Evolutionary conservation across 495 filamentous ascomycete genomes (phyloP).

Genomic region (Daldinia caldariorum): DNA sequence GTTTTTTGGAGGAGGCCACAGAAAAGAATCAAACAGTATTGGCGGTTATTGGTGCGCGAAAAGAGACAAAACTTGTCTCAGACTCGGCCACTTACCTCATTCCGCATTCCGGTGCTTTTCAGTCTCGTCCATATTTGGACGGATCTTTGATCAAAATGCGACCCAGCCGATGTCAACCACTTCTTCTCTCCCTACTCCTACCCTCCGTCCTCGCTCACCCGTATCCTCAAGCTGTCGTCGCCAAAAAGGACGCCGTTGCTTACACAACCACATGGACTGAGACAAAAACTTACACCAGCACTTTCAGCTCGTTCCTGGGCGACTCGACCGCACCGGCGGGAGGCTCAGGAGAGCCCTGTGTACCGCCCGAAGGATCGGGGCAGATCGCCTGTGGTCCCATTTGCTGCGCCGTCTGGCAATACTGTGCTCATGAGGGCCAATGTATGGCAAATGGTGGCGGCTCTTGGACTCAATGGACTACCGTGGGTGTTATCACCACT

Average conservation of each 20-base stretch:
- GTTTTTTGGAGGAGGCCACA: conserved; percentile 31
- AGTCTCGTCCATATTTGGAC: conserved; percentile 25
- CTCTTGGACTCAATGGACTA: conserved; percentile 50
- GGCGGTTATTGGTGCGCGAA: conserved; percentile 16
- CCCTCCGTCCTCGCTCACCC: conserved; percentile 54
- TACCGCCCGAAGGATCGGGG: conserved; percentile 59
- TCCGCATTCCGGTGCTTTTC: conserved; percentile 32
- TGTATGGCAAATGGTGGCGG: conserved; percentile 53
- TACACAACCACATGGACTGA: conserved; percentile 83
- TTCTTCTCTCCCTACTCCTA: conserved; percentile 44
- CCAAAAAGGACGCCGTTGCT: conserved; percentile 51
- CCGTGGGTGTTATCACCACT: conserved; percentile 56
- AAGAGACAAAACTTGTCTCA: conserved; percentile 31
- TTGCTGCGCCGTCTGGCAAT: conserved; percentile 78
- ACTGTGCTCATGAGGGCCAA: conserved; percentile 64
- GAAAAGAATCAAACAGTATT: conserved; percentile 20
- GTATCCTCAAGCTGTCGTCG: conserved; percentile 51
- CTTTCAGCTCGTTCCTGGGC: conserved; percentile 61
- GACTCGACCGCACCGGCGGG: conserved; percentile 52
- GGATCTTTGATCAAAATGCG: conserved; percentile 45
- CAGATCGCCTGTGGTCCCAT: conserved; percentile 74
- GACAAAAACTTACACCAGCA: conserved; percentile 70
- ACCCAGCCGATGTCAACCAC: conserved; percentile 19
- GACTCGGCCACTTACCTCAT: conserved; percentile 22
- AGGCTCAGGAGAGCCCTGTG: conserved; percentile 61